Evolutionary conservation across 2,329 filamentous ascomycete species (phyloP).

Genomic region (Fulvia fulva): DNA sequence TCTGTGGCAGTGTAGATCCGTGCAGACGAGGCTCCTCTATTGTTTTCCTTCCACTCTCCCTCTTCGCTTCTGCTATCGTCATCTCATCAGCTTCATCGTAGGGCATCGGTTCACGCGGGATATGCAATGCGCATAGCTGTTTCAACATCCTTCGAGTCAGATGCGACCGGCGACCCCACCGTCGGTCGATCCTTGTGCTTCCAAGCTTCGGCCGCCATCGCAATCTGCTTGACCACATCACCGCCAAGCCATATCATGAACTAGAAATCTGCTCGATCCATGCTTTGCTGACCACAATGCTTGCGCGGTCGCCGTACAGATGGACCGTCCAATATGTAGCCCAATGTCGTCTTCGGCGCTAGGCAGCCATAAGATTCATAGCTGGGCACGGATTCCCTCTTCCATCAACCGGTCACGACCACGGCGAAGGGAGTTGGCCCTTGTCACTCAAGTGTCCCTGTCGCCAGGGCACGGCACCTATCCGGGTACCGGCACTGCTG

Average conservation of each 20-base stretch:
- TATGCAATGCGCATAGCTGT: neutral
- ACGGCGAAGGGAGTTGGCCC: neutral
- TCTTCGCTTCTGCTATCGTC: neutral
- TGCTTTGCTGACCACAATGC: neutral
- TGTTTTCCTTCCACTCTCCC: neutral
- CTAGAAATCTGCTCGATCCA: neutral
- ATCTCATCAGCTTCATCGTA: neutral
- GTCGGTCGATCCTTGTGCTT: neutral
- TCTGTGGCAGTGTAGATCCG: neutral
- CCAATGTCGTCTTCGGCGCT: neutral
- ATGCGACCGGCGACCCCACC: neutral
- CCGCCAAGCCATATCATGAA: neutral
- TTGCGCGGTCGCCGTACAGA: neutral
- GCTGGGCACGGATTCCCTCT: neutral
- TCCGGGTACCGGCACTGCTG: neutral
- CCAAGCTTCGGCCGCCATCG: too few species aligned
- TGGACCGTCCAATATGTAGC: neutral
- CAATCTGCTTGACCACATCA: neutral
- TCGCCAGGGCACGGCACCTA: neutral
- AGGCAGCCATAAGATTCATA: neutral
- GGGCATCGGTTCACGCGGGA: too few species aligned
- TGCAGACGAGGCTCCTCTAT: neutral
- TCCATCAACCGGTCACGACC: neutral
- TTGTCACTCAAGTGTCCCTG: neutral
- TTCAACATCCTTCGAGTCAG: neutral